Conservation (phyloP, 139 green algal species). For the Mesostigma viride region DNA sequence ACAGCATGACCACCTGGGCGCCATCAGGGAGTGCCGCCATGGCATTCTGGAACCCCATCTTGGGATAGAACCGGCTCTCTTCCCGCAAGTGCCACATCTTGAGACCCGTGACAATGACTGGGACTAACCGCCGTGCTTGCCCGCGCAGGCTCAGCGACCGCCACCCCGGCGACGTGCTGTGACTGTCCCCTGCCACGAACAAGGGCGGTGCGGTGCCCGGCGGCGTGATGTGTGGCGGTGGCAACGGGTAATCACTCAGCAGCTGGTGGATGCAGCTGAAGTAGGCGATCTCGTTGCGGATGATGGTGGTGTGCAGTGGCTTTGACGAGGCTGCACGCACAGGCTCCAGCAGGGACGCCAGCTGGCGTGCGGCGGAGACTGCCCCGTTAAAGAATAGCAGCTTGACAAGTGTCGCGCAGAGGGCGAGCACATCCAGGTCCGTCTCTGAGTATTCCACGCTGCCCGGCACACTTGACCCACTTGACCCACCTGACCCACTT, state of each 20-base stretch:
- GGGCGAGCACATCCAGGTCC: slow-evolving; percentile 49
- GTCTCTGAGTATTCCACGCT: slow-evolving; percentile 34
- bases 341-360: slow-evolving; percentile 22
- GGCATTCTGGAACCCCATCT: too few relatives aligned
- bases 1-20: slow-evolving; percentile 45
- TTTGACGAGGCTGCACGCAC: slow-evolving; percentile 23
- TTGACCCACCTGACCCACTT: neutral
- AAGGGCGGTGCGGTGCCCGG: too few relatives aligned
- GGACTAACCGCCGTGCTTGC: slow-evolving; percentile 38
- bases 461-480: neutral
- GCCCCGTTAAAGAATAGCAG: slow-evolving; percentile 50
- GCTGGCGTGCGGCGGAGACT: slow-evolving; percentile 12
- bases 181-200: slow-evolving; percentile 24
- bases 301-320: slow-evolving; percentile 58
- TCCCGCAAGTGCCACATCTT: slow-evolving; percentile 69
- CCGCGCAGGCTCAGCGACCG: slow-evolving; percentile 35
- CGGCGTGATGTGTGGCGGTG: neutral
- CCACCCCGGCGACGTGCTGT: slow-evolving; percentile 51
- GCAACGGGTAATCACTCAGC: slow-evolving; percentile 14
- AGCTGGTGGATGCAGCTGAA: slow-evolving; percentile 53
- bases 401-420: slow-evolving; percentile 52
- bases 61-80: slow-evolving; percentile 52
- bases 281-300: slow-evolving; percentile 75
- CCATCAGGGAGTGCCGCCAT: slow-evolving; percentile 36
- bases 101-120: slow-evolving; percentile 58